Conservation (phyloP, 257 asterid genomes). For the Salvia hispanica region DNA sequence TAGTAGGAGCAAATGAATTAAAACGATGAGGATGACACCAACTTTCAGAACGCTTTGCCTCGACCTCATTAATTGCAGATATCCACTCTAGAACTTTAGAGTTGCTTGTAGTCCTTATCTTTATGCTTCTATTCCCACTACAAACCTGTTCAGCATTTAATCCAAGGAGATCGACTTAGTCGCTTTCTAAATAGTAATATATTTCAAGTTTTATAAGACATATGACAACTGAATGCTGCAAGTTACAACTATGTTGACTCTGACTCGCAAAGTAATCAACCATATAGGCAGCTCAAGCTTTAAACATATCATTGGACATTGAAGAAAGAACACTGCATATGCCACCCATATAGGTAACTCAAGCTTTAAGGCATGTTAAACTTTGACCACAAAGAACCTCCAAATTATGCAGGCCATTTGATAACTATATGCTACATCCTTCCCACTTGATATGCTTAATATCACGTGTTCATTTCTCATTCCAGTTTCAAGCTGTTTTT, state of each 20-base stretch:
- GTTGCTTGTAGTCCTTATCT: slow-evolving; percentile 64
- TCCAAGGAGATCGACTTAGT: slow-evolving; percentile 20
- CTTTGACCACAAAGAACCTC: neutral
- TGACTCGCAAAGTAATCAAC: slow-evolving; percentile 3
- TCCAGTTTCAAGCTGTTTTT: neutral
- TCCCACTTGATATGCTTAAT: slow-evolving; percentile 2
- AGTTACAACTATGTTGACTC: slow-evolving; percentile 14
- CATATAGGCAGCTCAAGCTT: neutral
- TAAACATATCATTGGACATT: neutral
- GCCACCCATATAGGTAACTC: too few species aligned
- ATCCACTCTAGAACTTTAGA: slow-evolving; percentile 74
- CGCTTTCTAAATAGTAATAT: neutral
- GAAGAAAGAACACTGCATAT: neutral
- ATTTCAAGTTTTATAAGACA: neutral
- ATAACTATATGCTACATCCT: neutral
- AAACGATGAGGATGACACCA: slow-evolving; percentile 88
- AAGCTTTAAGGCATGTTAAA: neutral
- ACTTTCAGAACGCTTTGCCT: slow-evolving; percentile 62
- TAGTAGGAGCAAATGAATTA: slow-evolving; percentile 76
- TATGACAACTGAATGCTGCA: neutral
- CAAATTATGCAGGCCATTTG: neutral
- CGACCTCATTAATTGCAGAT: slow-evolving; percentile 69
- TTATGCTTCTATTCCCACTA: slow-evolving; percentile 61
- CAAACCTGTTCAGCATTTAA: slow-evolving; percentile 58
- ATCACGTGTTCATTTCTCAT: neutral